Percentiles rank a stretch among this genome's conserved stretches.
phyloP scores from a whole-genome alignment of 768 basidiomycete genomes.

The Naganishia randhawae region DNA sequence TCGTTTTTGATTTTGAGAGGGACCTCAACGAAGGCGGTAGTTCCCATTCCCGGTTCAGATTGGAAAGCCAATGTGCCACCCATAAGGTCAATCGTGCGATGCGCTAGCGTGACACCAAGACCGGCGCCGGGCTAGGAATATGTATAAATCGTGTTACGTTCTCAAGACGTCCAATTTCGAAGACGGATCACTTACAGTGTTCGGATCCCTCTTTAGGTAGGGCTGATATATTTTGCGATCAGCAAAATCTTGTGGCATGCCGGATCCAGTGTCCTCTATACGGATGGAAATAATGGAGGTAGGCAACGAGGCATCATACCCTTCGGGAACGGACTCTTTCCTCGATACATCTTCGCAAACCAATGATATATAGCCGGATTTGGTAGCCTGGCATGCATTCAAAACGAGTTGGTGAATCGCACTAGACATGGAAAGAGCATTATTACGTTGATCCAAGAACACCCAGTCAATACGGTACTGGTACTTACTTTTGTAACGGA shows the following conservation, averaged over 20 bases:
- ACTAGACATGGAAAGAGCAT: conserved; percentile 23
- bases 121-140: conserved; percentile 39
- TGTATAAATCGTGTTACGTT: background rate
- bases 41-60: conserved; percentile 39
- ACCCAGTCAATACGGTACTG: background rate
- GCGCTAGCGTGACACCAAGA: conserved; percentile 42
- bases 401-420: conserved; percentile 42
- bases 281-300: conserved; percentile 41
- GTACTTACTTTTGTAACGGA: conserved; percentile 36
- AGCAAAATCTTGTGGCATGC: conserved; percentile 45
- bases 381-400: conserved; percentile 46
- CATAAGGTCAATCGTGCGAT: conserved; percentile 46
- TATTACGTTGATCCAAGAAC: background rate
- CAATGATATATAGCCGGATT: conserved; percentile 42
- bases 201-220: conserved; percentile 41
- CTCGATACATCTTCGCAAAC: conserved; percentile 44
- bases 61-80: conserved; percentile 46
- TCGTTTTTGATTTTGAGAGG: conserved; percentile 34
- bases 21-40: conserved; percentile 42
- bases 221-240: conserved; percentile 38
- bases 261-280: conserved; percentile 45
- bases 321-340: conserved; percentile 38
- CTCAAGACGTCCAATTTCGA: conserved; percentile 21
- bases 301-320: conserved; percentile 41
- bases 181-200: conserved; percentile 9